Evolutionary conservation across 768 basidiomycete species (phyloP), one percentile per base, ranked within the genome.

Genomic region (Hysterangium stoloniferum): DNA sequence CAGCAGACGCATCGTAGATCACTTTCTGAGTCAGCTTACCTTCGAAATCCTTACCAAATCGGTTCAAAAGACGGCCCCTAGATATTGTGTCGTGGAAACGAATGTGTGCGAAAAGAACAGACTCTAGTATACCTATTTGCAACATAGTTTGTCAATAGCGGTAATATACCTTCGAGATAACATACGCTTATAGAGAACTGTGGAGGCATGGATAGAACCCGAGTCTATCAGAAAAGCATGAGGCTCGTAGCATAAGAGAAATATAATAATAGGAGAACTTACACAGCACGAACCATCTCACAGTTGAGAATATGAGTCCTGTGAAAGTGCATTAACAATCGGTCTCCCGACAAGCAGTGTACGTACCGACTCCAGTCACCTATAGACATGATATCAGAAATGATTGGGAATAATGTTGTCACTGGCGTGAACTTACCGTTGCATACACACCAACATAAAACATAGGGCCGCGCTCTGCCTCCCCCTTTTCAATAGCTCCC

Each of bases 81-180:
- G 84, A 88, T 2, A 89, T 78, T 0, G 92, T 96, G 60, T 96
- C 93, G 58, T 95, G 93, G 73, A 96, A 95, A 35, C 92, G 79
- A 51, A 95, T 82, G 40, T 89, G 79, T 6, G 92, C 88, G 59
- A 93, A 93, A 1, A 96, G 69, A 2, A 95, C 82, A 1, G 81
- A 65, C 60, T 94, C 85, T 24, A 94, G 68, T 33, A 94, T 72
- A 31, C 71, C 78, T 75, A 22, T 17, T 13, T 13, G 32, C 32
- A 33, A 0, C 12, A 49, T 37, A 17, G 31, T n/a, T 24, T 13
- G 20, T n/a, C 17, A 24, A 49, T 34, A 2, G 1, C 4, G 5
- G 17, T 6, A 11, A 24, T 4, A 19, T 31, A n/a, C 27, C n/a
- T 22, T 45, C n/a, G 20, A n/a, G 52, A 28, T 55, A 28, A 52